Base-by-base conservation (phyloP, 2,329 filamentous ascomycete genomes). In the Tothia fuscella region DNA sequence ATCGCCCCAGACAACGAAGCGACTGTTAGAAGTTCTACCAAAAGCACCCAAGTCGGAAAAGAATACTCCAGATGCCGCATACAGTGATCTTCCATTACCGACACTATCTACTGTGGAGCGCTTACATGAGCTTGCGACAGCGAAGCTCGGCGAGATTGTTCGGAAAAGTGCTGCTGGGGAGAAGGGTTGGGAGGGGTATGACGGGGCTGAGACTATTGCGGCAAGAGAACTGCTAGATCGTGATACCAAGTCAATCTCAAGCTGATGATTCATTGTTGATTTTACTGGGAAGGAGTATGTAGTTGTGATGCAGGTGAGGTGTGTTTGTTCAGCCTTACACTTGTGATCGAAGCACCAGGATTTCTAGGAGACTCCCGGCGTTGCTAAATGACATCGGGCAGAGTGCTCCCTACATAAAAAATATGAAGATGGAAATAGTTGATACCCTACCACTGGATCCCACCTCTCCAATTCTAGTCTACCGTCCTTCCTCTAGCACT, bases 111-210 rank as follows among this genome's bases (percentile, higher is more conserved):
- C 74, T 1, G 63, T 86, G 7, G 69, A 81, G 56, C 76, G 72
- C 51, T 68, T 93, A 37, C 81, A 85, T 50, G 73, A 83, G 56
- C 59, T 74, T 44, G 82, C 85, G 17, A 89, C 82, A 1, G 66
- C 69, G 44, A 88, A 86, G 60, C 69, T 93, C 12, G 72, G 74
- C 1, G 82, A 89, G 56, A 88, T 91, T 51, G 75, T 88, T 47
- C 71, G 81, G 46, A 72, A 72, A 47, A 68, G 73, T 55, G 62
- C 68, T 26, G 67, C 71, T 38, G 65, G 72, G 44, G 74, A 85
- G 58, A 68, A 68, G 48, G 72, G 74, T 14, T 87, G 82, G 80
- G 69, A 74, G 53, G 84, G 83, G 6, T 89, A 84, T 58, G 75
- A 80, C 44, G 66, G 73, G 52, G 71, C 72, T 3, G 84, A 93